Evolutionary conservation across 1,139 yeast species (phyloP).

Genomic region (Saccharomyces hybrid): DNA sequence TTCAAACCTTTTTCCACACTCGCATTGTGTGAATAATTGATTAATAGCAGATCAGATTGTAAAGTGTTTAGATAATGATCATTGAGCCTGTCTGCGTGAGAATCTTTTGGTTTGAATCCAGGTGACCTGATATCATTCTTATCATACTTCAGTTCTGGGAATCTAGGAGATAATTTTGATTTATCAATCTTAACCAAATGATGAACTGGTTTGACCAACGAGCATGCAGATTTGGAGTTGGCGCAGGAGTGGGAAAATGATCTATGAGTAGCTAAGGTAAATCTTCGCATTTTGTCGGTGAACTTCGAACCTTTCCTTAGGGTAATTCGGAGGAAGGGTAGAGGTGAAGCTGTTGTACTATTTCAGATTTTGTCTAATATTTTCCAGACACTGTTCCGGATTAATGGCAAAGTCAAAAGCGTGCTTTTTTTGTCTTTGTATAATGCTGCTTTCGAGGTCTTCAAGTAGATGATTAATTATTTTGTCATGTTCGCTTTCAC

Average conservation of each 20-base stretch:
- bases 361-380: neutral
- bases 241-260: conserved; percentile 39
- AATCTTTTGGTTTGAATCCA: conserved; percentile 64
- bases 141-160: conserved; percentile 56
- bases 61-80: conserved; percentile 72
- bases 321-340: neutral
- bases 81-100: conserved; percentile 70
- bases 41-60: conserved; percentile 68
- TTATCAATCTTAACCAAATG: conserved; percentile 75
- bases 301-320: neutral
- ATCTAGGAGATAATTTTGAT: conserved; percentile 59
- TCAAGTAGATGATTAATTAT: neutral
- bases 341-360: neutral
- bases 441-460: neutral
- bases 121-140: conserved; percentile 70
- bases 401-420: neutral
- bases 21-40: conserved; percentile 63
- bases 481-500: neutral
- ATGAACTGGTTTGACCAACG: conserved; percentile 84
- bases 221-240: conserved; percentile 57
- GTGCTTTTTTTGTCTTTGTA: neutral
- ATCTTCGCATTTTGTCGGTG: neutral
- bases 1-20: conserved; percentile 54
- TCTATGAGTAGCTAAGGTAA: neutral
- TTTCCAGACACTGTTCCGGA: neutral